A percentile compares a stretch with the other conserved stretches of the same genome.
These are phyloP conservation scores for Gnaphalium uliginosum DNA, from an alignment of 129 eudicot genomes.

Conservation along the genomic window DNA sequence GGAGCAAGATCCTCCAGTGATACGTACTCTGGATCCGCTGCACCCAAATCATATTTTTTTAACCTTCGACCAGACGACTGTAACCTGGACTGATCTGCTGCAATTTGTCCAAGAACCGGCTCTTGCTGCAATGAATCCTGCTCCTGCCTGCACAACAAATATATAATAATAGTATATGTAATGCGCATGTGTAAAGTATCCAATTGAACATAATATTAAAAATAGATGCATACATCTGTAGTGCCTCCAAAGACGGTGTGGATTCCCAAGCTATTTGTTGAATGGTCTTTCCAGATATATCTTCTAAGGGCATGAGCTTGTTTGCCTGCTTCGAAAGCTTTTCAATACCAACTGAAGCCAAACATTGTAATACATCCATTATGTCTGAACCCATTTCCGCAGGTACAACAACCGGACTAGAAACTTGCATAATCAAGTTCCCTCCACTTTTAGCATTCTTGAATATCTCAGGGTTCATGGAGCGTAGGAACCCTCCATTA, in stretches of 20 bases:
- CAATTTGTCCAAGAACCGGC: constrained; percentile 34
- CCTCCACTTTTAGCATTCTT: constrained; percentile 71
- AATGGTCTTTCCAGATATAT: constrained; percentile 79
- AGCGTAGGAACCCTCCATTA: constrained; percentile 81
- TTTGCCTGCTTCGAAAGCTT: constrained; percentile 90
- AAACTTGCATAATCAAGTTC: constrained; percentile 88
- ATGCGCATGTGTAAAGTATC: not conserved
- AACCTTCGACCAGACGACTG: constrained; percentile 35
- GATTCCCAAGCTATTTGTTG: constrained; percentile 83
- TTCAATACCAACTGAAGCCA: constrained; percentile 88
- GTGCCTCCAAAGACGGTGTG: constrained; percentile 54
- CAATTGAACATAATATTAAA: constrained; percentile 5
- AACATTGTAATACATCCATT: constrained; percentile 75
- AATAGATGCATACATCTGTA: constrained; percentile 43
- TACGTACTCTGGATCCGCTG: constrained; percentile 51
- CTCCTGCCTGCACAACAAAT: constrained; percentile 53
- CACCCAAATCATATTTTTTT: constrained; percentile 34
- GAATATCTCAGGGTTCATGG: constrained; percentile 86
- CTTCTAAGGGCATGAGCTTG: constrained; percentile 95
- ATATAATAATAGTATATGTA: not conserved
- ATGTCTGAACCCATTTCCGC: constrained; percentile 95
- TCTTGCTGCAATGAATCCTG: constrained; percentile 44
- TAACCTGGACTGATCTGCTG: constrained; percentile 18
- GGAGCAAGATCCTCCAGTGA: constrained; percentile 85
- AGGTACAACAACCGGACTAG: constrained; percentile 93